Base-by-base conservation (phyloP, 1,284 basidiomycete genomes). In the Leccinum pachyderme region DNA sequence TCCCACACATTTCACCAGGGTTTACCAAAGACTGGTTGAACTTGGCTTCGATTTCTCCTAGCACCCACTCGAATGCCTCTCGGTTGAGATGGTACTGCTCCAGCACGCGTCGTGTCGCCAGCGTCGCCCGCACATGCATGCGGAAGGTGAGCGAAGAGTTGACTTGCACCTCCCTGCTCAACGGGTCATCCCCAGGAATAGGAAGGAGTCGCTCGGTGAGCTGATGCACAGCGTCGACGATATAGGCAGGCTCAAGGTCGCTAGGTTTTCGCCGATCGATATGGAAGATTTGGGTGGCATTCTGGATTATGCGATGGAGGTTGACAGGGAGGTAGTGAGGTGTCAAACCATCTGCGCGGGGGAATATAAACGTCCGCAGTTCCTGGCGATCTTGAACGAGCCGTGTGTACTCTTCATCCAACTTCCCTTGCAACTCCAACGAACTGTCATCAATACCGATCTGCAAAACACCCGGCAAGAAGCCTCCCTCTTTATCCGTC, bases 1-100 rank as follows among this genome's bases (percentile, higher is more conserved):
- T 98, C 47, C 97, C 97, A 64, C 97, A 99, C 97, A 99, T 99
- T 75, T 99, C 97, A 50, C 96, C 95, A 0, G 97, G 93, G 67
- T 96, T 91, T 25, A 84, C 94, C 2, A 98, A 69, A 2, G 95
- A 92, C 64, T 87, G 87, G 68, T 96, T 95, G 79, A 97, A 98
- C 71, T 95, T 93, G 33, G 91, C 81, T 72, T 99, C 95, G 49
- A 99, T 86, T 74, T 99, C 97, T 63, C 96, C 97, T 55, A 98
- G 68, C 3, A 98, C 92, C 95, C 95, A 99, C 66, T 98, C 94
- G 72, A 97, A 99, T 2, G 96, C 95, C 70, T 96, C 91, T 39
- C 82, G 80, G 59, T 88, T 95, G 32, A 98, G 79, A 67, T 95
- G 93, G 70, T 85, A 85, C 62, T 87, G 84, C 72, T 96, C 93